Evolutionary conservation across 2,329 filamentous ascomycete genomes (phyloP), one percentile per base, ranked within the genome.

Genomic region (Aspergillus uvarum): DNA sequence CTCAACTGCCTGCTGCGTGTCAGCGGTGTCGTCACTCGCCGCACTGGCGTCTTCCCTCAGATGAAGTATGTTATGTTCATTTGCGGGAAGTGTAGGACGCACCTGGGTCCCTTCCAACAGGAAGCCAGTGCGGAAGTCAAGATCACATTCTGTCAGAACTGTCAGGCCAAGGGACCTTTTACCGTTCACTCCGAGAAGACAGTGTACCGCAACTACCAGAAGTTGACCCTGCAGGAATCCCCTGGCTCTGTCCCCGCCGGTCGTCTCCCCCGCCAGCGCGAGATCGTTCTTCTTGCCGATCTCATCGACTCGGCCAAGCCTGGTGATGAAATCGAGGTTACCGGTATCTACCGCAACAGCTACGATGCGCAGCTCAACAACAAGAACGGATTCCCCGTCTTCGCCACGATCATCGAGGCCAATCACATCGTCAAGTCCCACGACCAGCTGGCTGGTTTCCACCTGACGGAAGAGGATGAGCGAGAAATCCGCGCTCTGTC

Each of bases 1-100:
- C 85, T 99, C 61, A 99, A 99, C 82, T 96, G 93, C 70, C 83
- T 99, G 48, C 91, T 99, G 44, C 89, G 94, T 56, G 95, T 99
- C 57, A 93, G 90, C 68, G 95, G 95, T 67, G 95, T 99, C 4
- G 95, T 99, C 29, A 99, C 95, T 35, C 88, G 95, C 64, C 87
- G 95, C 67, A 96, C 89, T 26, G 95, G 95, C 58, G 96, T 99
- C 51, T 99, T 99, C 75, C 95, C 95, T 3, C 95, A 99, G 79
- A 82, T 99, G 62, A 98, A 98, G 77, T 97, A 98, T 76, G 91
- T 99, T 79, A 96, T 97, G 79, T 98, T 99, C 72, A 91, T 97
- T 79, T 99, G 95, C 79, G 87, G 83, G 60, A 99, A 97, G 79
- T 99, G 95, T 71, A 91, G 91, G 62, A 85, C 91, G 50, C 96